Conservation (phyloP, 2,329 filamentous ascomycete species). For the Neopestalotiopsis sp. region DNA sequence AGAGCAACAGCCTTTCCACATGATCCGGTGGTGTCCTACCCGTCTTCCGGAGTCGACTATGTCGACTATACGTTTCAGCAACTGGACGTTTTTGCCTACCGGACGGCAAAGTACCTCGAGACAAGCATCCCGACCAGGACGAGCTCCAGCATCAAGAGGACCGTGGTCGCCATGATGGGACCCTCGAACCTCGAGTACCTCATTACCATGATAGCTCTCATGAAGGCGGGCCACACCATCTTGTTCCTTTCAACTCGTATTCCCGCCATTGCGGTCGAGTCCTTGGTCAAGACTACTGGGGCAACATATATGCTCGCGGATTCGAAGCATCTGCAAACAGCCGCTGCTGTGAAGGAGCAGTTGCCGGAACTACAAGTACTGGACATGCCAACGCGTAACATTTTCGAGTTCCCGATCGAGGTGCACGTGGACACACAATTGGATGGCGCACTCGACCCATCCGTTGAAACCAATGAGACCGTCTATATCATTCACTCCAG, state of each 20-base stretch:
- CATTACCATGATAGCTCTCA: constrained; percentile 57
- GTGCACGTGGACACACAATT: constrained; percentile 35
- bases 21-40: constrained; percentile 47
- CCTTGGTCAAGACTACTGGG: constrained; percentile 31
- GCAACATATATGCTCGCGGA: constrained; percentile 33
- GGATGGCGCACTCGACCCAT: constrained; percentile 37
- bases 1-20: constrained; percentile 40
- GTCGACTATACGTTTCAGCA: constrained; percentile 51
- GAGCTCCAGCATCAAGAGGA: constrained; percentile 26
- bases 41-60: constrained; percentile 47
- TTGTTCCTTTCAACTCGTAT: constrained; percentile 42
- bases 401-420: constrained; percentile 38
- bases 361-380: constrained; percentile 26
- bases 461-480: constrained; percentile 28
- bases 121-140: constrained; percentile 20
- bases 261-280: constrained; percentile 36
- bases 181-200: constrained; percentile 60
- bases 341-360: constrained; percentile 22
- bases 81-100: constrained; percentile 45
- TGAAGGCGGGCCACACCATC: constrained; percentile 57
- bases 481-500: constrained; percentile 34
- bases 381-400: constrained; percentile 30
- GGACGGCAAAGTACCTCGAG: constrained; percentile 29
- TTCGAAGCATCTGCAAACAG: constrained; percentile 27
- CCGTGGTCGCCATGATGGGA: constrained; percentile 54